Evolutionary conservation across 305 asterid species (phyloP), one percentile per base, ranked within the genome.

Genomic region (Plantago lanceolata): DNA sequence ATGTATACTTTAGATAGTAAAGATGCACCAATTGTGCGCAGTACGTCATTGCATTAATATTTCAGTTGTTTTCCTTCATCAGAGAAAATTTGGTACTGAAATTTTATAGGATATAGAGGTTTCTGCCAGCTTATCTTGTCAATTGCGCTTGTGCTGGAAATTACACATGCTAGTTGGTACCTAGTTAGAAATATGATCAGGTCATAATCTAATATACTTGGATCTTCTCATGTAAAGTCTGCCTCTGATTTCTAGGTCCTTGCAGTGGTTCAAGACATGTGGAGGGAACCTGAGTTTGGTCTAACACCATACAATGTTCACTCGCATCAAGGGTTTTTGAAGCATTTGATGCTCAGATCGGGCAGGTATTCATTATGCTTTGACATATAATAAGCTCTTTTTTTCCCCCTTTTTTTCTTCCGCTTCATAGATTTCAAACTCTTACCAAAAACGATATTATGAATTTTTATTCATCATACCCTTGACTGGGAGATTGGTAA

Each of bases 271-370:
- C 98, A 93, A 80, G 82, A 79, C 73, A 61, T 83, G 63, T 93
- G 99, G 99, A 86, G 92, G 68, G 83, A 89, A 71, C 87, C 85
- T 55, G 71, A 78, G 70, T 75, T 72, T 15, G 73, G 81, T 59
- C 91, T 93, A 52, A 75, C 94, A 50, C 96, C 99, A 4, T 89
- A 90, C 73, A 77, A 89, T 74, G 94, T 76, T 77, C 88, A 75
- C 77, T 85, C 96, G 21, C 98, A 93, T 80, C 73, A 59, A 60
- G 97, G 97, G 45, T 87, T 87, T 76, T 75, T 93, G 79, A 93
- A 89, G 90, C 97, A 93, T 79, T 82, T 93, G 69, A 84, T 93
- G 91, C 86, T 93, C 67, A 82, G 97, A 84, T 75, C 78, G 63
- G 99, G 99, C 79, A 89, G 99, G 99, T 93, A 80, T 50, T 65